Evolutionary conservation across 2,329 filamentous ascomycete species (phyloP), one percentile per base, ranked within the genome.

Genomic region (Paraphoma sp.): DNA sequence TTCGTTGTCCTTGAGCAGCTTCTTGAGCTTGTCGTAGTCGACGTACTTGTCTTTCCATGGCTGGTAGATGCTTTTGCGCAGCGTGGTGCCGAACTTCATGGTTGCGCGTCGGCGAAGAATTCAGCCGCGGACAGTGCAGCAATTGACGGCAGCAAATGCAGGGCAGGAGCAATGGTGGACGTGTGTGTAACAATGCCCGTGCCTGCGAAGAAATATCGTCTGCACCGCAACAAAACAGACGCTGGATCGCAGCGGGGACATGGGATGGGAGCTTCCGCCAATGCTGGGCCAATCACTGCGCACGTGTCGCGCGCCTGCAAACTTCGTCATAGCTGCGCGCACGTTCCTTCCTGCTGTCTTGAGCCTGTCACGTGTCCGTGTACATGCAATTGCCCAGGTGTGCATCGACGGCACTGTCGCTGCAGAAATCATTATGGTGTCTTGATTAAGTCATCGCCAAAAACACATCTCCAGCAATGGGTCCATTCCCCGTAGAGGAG

Each of bases 11-110:
- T 92, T 89, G 58, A 99, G 82, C 56, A 99, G 84, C 71, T 85
- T 84, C 84, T 98, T 98, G 64, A 99, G 88, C 84, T 94, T 97
- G 69, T 86, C 82, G 79, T 99, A 99, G 81, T 98, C 93, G 74
- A 99, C 92, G 82, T 99, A 98, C 72, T 96, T 86, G 75, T 89
- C 91, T 78, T 90, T 91, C 94, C 94, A 99, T 73, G 93, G 92
- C 67, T 86, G 80, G 77, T 98, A 95, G 69, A 91, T 83, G 57
- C 91, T 88, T 70, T 87, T 86, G 70, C 88, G 87, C 58, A 99
- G 86, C 49, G 92, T 97, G 81, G 89, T 92, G 61, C 94, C 94
- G 82, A 97, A 99, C 70, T 92, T 90, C 95, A 99, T 98, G n/a
- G 63, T 57, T 31, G 45, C 38, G 31, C 41, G 44, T 50, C 47